Evolutionary conservation across 2,329 filamentous ascomycete species (phyloP), one percentile per base, ranked within the genome.

Genomic region (Aspergillus ruber): DNA sequence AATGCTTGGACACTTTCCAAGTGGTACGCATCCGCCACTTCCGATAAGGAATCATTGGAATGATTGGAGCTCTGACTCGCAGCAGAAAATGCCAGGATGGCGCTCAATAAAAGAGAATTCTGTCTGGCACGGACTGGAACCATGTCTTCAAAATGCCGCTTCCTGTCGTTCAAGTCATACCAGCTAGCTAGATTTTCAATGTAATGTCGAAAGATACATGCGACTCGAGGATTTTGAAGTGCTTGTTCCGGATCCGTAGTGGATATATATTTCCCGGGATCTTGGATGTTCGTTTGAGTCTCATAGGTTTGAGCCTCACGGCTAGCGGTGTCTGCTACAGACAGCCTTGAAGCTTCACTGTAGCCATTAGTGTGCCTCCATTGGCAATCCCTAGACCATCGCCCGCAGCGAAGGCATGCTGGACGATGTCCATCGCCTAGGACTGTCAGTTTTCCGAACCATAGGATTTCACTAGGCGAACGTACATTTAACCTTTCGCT

Each of bases 151-250:
- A 77, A 77, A 3, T 59, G 53, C 0, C 55, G 59, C 2, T 54
- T 44, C 1, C 58, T 47, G 47, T 77, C 74, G 41, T 70, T 73
- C 6, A 77, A 64, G 44, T 77, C 73, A 52, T 76, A 77, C 74
- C 74, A 77, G 2, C 60, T 56, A 1, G 74, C 72, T 15, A 76
- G 56, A 36, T 46, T 27, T 3, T 48, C 39, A 7, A 54, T 65
- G 52, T 76, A 76, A 46, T 68, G 64, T 38, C 66, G 60, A 40
- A 74, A 74, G 12, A 71, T 46, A 13, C 39, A 41, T 21, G 46
- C 48, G 9, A 56, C 43, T 6, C 38, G 18, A 1, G 42, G 20
- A n/a, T 53, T 4, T 9, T 46, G 25, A 1, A 57, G 47, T 0
- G 53, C 52, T 10, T 23, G 10, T 29, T 45, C 36, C 10, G 53